Percentiles rank a stretch among this genome's conserved stretches.
Evolutionary conservation across 257 asterid species (phyloP).

Genomic region (Plectranthus barbatus): DNA sequence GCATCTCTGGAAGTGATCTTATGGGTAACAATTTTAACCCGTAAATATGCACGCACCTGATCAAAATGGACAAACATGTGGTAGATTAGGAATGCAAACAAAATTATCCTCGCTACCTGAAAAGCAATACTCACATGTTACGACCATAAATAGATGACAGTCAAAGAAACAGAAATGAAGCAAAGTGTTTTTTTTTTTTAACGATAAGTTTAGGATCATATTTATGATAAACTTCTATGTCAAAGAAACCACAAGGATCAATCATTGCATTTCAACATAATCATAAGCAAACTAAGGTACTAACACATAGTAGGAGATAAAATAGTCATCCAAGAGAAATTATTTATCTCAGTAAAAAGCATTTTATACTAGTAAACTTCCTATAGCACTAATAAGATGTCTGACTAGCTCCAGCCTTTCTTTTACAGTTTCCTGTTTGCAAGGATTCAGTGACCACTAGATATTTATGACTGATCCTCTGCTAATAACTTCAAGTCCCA

Average conservation of each 20-base stretch:
- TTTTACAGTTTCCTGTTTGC: too few relatives aligned
- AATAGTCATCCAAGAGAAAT: background rate
- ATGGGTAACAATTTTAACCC: background rate
- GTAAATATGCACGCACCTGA: slow-evolving; percentile 44
- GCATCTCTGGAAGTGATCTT: background rate
- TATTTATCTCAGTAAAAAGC: background rate
- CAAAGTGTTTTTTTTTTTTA: background rate
- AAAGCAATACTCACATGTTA: slow-evolving; percentile 17
- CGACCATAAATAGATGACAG: background rate
- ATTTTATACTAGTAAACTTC: background rate
- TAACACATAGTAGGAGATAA: background rate
- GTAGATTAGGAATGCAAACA: slow-evolving; percentile 63
- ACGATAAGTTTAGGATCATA: background rate
- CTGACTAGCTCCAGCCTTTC: too few relatives aligned
- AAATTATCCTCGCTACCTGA: slow-evolving; percentile 79
- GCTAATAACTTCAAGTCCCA: too few relatives aligned
- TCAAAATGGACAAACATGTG: slow-evolving; percentile 77
- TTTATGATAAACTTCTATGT: background rate
- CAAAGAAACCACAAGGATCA: too few relatives aligned
- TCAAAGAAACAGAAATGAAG: slow-evolving; percentile 6
- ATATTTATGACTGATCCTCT: background rate
- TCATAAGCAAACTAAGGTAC: background rate
- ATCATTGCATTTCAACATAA: too few relatives aligned
- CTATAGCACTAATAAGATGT: background rate
- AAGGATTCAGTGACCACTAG: too few relatives aligned